phyloP scores from a whole-genome alignment of 148 eudicot species.

The Chenopodium berlandieri region DNA sequence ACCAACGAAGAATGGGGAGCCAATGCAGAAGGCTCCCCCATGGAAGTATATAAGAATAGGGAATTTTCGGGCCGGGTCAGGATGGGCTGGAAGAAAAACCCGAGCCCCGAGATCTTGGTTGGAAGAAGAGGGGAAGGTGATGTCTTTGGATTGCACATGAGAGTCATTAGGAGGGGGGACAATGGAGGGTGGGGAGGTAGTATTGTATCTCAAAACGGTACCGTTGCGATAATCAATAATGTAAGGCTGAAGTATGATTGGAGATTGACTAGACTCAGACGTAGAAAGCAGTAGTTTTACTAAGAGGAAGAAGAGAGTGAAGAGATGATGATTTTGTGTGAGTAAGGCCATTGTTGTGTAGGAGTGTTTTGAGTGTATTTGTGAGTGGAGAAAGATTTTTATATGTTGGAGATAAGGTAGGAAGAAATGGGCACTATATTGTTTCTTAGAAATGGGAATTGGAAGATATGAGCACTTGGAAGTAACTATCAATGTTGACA shows the following conservation, averaged over 20 bases:
- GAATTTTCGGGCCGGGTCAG: slow-evolving; percentile 16
- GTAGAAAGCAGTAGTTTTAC: background rate
- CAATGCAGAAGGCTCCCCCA: slow-evolving; percentile 43
- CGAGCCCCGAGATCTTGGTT: slow-evolving; percentile 14
- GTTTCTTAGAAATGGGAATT: no score
- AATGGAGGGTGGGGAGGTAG: background rate
- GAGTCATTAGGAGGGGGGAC: slow-evolving; percentile 11
- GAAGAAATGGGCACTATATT: background rate
- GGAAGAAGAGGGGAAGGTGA: background rate
- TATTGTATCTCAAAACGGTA: slow-evolving; percentile 23
- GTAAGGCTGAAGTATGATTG: slow-evolving; percentile 23
- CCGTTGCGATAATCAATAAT: slow-evolving; percentile 29
- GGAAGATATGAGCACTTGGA: no score
- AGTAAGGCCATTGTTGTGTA: background rate
- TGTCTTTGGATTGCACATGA: slow-evolving; percentile 25
- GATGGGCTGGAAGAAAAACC: slow-evolving; percentile 18
- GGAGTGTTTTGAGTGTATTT: background rate
- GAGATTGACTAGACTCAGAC: background rate
- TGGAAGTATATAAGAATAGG: slow-evolving; percentile 40
- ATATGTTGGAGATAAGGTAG: background rate
- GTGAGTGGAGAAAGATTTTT: background rate
- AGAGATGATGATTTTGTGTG: background rate
- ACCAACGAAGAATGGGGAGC: slow-evolving; percentile 24
- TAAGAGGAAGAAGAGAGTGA: background rate
- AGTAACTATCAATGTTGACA: no score